phyloP scores from a whole-genome alignment of 139 green algal species.

The Trebouxia sp. region DNA sequence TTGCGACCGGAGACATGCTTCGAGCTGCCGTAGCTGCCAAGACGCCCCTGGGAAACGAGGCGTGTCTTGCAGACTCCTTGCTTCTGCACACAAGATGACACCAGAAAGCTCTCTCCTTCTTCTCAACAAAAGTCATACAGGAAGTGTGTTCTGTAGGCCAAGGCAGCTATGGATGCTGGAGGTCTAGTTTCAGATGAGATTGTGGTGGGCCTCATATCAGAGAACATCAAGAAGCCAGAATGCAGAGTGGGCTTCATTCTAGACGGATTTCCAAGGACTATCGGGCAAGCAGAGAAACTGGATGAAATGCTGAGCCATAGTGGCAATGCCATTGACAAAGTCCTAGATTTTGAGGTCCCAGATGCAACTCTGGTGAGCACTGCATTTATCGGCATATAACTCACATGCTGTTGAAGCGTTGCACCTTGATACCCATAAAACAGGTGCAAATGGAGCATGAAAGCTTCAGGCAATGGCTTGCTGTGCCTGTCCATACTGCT shows the following conservation, averaged over 20 bases:
- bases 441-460: no score
- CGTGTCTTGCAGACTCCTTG: neutral
- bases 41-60: constrained; percentile 76
- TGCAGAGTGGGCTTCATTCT: constrained; percentile 96
- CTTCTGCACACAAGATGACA: neutral
- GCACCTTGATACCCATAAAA: neutral
- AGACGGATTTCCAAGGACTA: constrained; percentile 94
- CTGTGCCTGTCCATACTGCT: no score
- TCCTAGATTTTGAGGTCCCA: constrained; percentile 95
- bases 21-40: constrained; percentile 84
- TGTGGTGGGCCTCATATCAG: constrained; percentile 95
- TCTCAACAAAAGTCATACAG: neutral
- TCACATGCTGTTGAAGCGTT: no score
- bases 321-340: constrained; percentile 82
- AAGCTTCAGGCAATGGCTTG: no score
- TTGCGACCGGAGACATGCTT: constrained; percentile 97
- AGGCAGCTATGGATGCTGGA: constrained; percentile 96
- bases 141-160: constrained; percentile 80
- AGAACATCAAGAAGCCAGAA: constrained; percentile 84
- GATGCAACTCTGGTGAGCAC: constrained; percentile 76
- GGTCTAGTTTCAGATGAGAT: constrained; percentile 96
- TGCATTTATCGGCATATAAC: neutral
- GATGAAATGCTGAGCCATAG: constrained; percentile 90
- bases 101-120: no score
- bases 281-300: constrained; percentile 85